A percentile compares a stretch with the other conserved stretches of the same genome.
Conservation (phyloP, 140 eudicot genomes). For the Anethum foeniculum region DNA sequence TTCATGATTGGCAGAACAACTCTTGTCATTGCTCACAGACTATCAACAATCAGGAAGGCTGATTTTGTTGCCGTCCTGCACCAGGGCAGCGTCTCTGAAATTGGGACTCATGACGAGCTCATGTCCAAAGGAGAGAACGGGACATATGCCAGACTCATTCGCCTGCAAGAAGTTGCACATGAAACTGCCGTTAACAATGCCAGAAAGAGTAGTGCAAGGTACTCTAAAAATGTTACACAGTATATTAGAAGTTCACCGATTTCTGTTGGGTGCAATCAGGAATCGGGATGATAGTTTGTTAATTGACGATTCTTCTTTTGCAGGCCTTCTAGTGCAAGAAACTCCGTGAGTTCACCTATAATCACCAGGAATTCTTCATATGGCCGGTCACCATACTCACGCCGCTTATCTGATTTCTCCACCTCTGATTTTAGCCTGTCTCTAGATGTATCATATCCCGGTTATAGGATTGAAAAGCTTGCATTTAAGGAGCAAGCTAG, state of each 20-base stretch:
- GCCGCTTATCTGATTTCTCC: constrained; percentile 82
- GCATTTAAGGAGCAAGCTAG: constrained; percentile 71
- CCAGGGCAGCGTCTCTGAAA: constrained; percentile 71
- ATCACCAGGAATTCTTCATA: constrained; percentile 88
- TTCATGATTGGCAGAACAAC: constrained; percentile 97
- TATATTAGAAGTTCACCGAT: not conserved
- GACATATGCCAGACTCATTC: constrained; percentile 65
- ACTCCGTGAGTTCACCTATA: constrained; percentile 91
- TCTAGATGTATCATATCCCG: constrained; percentile 54
- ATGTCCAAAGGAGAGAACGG: constrained; percentile 66
- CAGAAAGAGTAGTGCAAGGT: constrained; percentile 93
- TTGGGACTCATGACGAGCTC: constrained; percentile 86
- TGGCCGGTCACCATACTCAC: constrained; percentile 88
- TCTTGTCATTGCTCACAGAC: constrained; percentile 88
- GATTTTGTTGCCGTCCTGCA: constrained; percentile 84
- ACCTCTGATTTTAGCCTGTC: constrained; percentile 80
- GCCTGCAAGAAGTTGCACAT: constrained; percentile 83
- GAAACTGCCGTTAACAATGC: constrained; percentile 74
- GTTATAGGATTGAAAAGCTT: constrained; percentile 70
- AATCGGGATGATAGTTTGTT: not conserved
- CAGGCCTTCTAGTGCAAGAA: constrained; percentile 98
- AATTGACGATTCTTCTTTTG: constrained; percentile 14
- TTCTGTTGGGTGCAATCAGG: not conserved
- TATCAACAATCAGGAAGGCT: constrained; percentile 86
- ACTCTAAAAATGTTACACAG: constrained; percentile 9